Conservation (phyloP, 345 rosid species). For the Citrus inodora region DNA sequence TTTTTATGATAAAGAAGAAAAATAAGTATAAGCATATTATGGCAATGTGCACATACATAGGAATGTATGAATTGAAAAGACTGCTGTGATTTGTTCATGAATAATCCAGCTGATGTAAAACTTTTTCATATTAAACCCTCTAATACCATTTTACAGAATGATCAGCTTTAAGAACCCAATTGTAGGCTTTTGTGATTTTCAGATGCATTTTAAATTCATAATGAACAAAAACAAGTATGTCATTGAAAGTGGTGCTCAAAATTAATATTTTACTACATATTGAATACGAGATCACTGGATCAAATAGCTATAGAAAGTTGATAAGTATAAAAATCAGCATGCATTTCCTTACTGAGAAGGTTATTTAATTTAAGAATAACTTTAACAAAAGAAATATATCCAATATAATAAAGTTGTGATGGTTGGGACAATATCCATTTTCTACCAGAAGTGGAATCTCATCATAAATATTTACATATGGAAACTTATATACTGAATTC, state of each 20-base stretch:
- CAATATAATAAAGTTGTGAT: background rate
- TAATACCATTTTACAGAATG: background rate
- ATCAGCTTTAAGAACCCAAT: background rate
- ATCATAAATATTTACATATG: background rate
- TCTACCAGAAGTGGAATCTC: background rate
- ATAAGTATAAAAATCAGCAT: background rate
- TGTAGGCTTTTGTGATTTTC: background rate
- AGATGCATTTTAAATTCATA: background rate
- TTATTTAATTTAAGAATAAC: background rate
- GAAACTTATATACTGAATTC: constrained; percentile 10
- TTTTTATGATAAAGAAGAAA: background rate
- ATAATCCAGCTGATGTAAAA: background rate
- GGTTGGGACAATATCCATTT: background rate
- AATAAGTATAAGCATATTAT: background rate
- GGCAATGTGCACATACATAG: background rate
- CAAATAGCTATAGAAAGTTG: background rate
- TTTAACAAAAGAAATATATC: background rate
- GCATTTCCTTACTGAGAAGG: background rate
- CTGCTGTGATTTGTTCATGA: background rate
- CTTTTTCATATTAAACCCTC: background rate
- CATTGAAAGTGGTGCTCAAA: background rate
- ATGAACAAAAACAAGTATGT: background rate
- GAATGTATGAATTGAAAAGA: background rate
- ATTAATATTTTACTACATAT: background rate
- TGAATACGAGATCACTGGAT: background rate